These are phyloP conservation scores for Colletotrichum orbiculare DNA, from an alignment of 2,329 filamentous ascomycete genomes.

Conservation along the genomic window DNA sequence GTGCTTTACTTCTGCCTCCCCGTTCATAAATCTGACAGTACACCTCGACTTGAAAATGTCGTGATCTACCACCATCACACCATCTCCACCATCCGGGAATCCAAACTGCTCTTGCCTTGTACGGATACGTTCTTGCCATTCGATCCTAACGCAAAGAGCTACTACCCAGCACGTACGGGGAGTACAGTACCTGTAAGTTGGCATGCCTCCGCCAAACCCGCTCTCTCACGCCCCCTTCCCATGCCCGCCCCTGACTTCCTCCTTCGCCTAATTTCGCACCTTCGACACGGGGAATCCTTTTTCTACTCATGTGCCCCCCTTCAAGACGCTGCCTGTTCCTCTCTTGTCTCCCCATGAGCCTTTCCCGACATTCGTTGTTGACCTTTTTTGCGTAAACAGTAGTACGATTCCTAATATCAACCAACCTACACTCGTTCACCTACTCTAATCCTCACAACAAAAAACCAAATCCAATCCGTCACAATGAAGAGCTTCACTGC, in stretches of 20 bases:
- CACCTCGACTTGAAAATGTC: constrained; percentile 5
- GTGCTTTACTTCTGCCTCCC: constrained; percentile 11
- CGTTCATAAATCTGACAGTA: constrained; percentile 8
- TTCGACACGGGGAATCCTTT: constrained; percentile 32
- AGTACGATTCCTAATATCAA: constrained; percentile 32
- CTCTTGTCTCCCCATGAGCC: constrained; percentile 30
- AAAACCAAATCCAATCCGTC: constrained; percentile 37
- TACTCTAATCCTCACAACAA: constrained; percentile 17
- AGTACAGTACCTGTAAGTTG: constrained; percentile 26
- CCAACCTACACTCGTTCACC: constrained; percentile 25
- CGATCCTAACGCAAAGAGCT: neutral
- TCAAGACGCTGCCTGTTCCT: neutral
- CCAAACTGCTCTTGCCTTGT: constrained; percentile 9
- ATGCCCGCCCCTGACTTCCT: constrained; percentile 33
- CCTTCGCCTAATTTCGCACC: constrained; percentile 37
- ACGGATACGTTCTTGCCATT: neutral
- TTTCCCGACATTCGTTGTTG: constrained; percentile 36
- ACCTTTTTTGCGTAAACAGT: constrained; percentile 28
- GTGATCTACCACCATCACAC: constrained; percentile 16
- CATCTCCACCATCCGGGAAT: constrained; percentile 18
- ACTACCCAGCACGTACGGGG: neutral
- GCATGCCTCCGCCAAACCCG: constrained; percentile 30
- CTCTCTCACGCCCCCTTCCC: constrained; percentile 22
- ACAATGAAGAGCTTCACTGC: constrained; percentile 48
- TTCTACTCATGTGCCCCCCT: constrained; percentile 30